Evolutionary conservation across 805 yeast species (phyloP).

Genomic region (Hanseniaspora lindneri): DNA sequence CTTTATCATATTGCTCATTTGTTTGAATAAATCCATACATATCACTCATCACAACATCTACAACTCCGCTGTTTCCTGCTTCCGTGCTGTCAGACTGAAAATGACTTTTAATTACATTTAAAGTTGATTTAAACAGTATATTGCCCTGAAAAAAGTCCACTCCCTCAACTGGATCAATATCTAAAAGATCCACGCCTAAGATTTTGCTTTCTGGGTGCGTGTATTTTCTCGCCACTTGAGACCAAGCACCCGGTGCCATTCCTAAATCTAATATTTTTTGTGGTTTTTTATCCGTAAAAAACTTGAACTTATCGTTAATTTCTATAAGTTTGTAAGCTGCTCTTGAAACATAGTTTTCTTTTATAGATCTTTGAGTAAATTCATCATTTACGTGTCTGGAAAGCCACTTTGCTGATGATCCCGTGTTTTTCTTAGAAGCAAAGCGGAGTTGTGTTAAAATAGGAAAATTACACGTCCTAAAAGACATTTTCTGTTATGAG

Average conservation of each 20-base stretch:
- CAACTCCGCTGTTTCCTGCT: conserved; percentile 28
- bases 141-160: conserved; percentile 77
- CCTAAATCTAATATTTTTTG: conserved; percentile 74
- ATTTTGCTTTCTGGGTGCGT: conserved; percentile 43
- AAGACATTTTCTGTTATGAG: no score
- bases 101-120: conserved; percentile 40
- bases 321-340: conserved; percentile 86
- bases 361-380: conserved; percentile 55
- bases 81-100: conserved; percentile 31
- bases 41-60: conserved; percentile 65
- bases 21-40: conserved; percentile 64
- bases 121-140: conserved; percentile 58
- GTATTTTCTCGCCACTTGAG: conserved; percentile 61
- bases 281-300: conserved; percentile 39
- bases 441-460: not conserved
- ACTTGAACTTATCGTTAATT: conserved; percentile 48
- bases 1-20: conserved; percentile 20
- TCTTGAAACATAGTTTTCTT: conserved; percentile 55
- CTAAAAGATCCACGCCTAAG: conserved; percentile 73
- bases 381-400: conserved; percentile 54
- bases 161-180: conserved; percentile 69
- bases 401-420: conserved; percentile 62
- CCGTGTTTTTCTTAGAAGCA: not conserved
- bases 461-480: no score
- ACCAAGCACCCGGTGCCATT: conserved; percentile 92